Conservation (phyloP, 2,329 filamentous ascomycete species). For the Sclerotinia nivalis region DNA sequence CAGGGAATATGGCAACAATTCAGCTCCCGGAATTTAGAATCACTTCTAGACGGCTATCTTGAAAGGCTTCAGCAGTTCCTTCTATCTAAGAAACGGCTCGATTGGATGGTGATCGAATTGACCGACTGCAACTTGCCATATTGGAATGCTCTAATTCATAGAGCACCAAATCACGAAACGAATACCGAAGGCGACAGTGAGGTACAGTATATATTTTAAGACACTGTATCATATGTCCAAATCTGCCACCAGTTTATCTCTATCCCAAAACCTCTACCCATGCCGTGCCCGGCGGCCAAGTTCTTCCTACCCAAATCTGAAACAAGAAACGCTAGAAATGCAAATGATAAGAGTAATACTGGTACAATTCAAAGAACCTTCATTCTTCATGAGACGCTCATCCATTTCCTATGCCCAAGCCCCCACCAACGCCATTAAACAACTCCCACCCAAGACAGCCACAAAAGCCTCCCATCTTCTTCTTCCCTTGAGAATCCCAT, state of each 20-base stretch:
- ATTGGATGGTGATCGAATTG: not conserved
- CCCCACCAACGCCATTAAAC: slow-evolving; percentile 67
- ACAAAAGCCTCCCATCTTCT: slow-evolving; percentile 61
- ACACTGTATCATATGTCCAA: not conserved
- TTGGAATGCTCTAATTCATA: not conserved
- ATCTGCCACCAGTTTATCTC: not conserved
- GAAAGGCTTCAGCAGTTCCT: not conserved
- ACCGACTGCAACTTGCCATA: not conserved
- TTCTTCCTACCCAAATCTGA: not conserved
- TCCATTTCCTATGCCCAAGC: slow-evolving; percentile 54
- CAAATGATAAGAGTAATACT: not conserved
- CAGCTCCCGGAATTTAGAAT: not conserved
- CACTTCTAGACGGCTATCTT: not conserved
- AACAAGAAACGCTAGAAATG: not conserved
- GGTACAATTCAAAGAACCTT: not conserved
- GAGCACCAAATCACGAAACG: not conserved
- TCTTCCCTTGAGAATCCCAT: slow-evolving; percentile 57
- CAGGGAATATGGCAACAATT: not conserved
- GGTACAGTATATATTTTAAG: not conserved
- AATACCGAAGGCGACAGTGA: not conserved
- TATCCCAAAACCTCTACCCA: slow-evolving; percentile 4
- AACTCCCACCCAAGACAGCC: slow-evolving; percentile 59
- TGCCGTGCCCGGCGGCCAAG: not conserved
- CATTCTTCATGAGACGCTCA: not conserved
- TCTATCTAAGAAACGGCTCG: not conserved